Evolutionary conservation across 352 stramenopile species (phyloP), one percentile per base, ranked within the genome.

Genomic region (Pythium sukuiense): DNA sequence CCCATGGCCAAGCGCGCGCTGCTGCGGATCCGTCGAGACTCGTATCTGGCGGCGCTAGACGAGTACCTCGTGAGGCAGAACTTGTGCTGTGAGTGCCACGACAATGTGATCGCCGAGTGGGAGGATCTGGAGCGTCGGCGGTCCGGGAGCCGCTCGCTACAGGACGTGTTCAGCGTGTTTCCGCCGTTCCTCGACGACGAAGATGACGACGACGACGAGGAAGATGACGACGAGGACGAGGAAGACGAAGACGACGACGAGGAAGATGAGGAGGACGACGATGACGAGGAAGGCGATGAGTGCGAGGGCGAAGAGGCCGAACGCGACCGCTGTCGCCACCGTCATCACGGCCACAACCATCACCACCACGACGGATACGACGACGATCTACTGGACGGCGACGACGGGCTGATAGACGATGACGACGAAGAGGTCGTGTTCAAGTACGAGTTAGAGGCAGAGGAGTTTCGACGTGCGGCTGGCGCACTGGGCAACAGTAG

Each of bases 61-160:
- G 76, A 89, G 69, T 92, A 88, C 61, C 72, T 92, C n/a, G 78
- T 92, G 67, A 71, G 75, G 14, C 80, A 89, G 59, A 89, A 92
- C 50, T 68, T 92, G 45, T 92, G 84, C 74, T 92, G 82, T 65
- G 84, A 92, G 71, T 92, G 84, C 61, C 84, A 92, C 67, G 84
- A 92, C 76, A 92, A 92, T 49, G 82, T 92, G 35, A 81, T 92
- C 33, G 80, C 81, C 55, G 84, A 92, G 72, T 92, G 84, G 84
- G 84, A 90, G 63, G 84, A 92, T 58, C 79, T 88, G 53, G 84
- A 92, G 57, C 77, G 77, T 24, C 81, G 77, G 58, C 84, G 84
- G 24, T 85, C 79, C 5, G 77, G 82, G 14, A 88, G 71, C 57
- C 84, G 84, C 46, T 90, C 82, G 61, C 53, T 90, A 35, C 84